Percentiles rank a stretch among this genome's conserved stretches.
These are phyloP conservation scores for Wallacemonas sp. DNA, from an alignment of 208 protist species.

Conservation along the genomic window DNA sequence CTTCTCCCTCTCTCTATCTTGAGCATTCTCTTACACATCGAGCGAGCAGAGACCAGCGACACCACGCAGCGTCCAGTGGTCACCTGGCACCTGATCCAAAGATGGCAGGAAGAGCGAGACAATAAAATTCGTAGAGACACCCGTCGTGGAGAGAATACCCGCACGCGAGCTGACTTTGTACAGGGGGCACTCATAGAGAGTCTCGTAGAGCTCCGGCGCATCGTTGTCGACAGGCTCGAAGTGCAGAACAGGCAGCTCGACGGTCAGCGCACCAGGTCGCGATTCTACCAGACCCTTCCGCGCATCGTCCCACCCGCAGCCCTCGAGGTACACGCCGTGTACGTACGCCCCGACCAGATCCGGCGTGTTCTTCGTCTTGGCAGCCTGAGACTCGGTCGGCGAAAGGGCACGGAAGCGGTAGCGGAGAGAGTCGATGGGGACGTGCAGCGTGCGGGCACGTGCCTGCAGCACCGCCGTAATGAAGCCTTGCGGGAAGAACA, in stretches of 20 bases:
- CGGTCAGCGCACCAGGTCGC: slow-evolving; percentile 78
- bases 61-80: slow-evolving; percentile 92
- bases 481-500: slow-evolving; percentile 98
- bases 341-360: slow-evolving; percentile 81
- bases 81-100: slow-evolving; percentile 42
- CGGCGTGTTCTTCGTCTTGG: slow-evolving; percentile 22
- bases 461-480: slow-evolving; percentile 89
- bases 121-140: slow-evolving; percentile 92
- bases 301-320: slow-evolving; percentile 65
- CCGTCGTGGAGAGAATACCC: slow-evolving; percentile 88
- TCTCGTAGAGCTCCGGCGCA: slow-evolving; percentile 2
- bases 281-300: slow-evolving; percentile 71
- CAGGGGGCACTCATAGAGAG: slow-evolving; percentile 85
- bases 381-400: slow-evolving; percentile 19
- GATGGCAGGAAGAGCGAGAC: slow-evolving; percentile 77
- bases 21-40: slow-evolving; percentile 54
- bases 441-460: slow-evolving; percentile 75
- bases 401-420: slow-evolving; percentile 64
- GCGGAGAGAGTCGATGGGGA: slow-evolving; percentile 88
- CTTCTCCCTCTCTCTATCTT: not conserved
- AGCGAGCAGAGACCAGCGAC: slow-evolving; percentile 90
- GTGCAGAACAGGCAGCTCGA: slow-evolving; percentile 82
- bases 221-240: slow-evolving; percentile 73
- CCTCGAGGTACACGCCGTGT: slow-evolving; percentile 92
- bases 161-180: slow-evolving; percentile 92